Evolutionary conservation across 192 early-diverging fungal species (phyloP).

Genomic region (Umbelopsis isabellina): DNA sequence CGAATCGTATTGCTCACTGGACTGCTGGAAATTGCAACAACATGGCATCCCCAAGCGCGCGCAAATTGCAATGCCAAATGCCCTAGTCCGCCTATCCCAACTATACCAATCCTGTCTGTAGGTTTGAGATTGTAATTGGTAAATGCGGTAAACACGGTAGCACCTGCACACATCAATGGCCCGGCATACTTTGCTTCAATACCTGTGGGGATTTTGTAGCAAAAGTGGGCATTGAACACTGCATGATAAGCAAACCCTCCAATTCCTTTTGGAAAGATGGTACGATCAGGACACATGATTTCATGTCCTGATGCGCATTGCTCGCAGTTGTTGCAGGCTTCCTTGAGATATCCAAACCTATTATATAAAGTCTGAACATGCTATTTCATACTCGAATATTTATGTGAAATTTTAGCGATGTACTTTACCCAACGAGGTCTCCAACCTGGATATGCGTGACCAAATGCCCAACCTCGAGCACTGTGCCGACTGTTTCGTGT

Average conservation of each 20-base stretch:
- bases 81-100: conserved; percentile 82
- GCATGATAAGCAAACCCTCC: conserved; percentile 65
- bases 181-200: conserved; percentile 63
- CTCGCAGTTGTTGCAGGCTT: conserved; percentile 55
- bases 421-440: conserved; percentile 58
- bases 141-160: conserved; percentile 75
- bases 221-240: conserved; percentile 52
- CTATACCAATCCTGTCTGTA: conserved; percentile 68
- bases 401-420: neutral
- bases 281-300: conserved; percentile 53
- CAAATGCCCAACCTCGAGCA: conserved; percentile 59
- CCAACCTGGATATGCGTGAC: conserved; percentile 59
- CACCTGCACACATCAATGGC: conserved; percentile 83
- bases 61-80: conserved; percentile 70
- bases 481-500: conserved; percentile 71
- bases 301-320: conserved; percentile 56
- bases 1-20: neutral
- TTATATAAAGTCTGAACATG: conserved; percentile 37
- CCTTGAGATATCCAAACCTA: conserved; percentile 56
- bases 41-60: conserved; percentile 50
- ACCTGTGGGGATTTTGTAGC: conserved; percentile 63
- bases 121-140: conserved; percentile 60
- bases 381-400: neutral
- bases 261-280: conserved; percentile 58
- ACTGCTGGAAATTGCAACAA: conserved; percentile 52